phyloP scores from a whole-genome alignment of 2,329 filamentous ascomycete genomes.

The Ambrosiella beaveri region DNA sequence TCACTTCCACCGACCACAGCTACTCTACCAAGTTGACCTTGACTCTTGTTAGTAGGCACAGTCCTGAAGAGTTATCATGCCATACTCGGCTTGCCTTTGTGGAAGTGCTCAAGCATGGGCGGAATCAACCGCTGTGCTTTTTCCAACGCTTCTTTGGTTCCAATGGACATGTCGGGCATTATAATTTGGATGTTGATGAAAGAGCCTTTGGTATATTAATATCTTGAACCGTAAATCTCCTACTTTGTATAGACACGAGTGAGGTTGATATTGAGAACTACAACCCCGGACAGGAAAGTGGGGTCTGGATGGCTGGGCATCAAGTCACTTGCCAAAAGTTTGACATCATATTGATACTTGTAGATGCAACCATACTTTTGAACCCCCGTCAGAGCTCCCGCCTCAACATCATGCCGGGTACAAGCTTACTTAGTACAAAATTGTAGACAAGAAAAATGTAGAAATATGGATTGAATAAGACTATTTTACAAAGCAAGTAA shows the following conservation, averaged over 20 bases:
- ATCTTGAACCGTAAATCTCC: too few species aligned
- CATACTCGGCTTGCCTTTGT: conserved; percentile 53
- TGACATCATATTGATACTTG: too few species aligned
- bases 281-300: too few species aligned
- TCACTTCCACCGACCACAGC: conserved; percentile 89
- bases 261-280: too few species aligned
- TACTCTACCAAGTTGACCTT: conserved; percentile 80
- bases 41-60: neutral
- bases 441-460: neutral
- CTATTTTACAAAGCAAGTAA: conserved; percentile 4
- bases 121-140: conserved; percentile 84
- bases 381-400: too few species aligned
- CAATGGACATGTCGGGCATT: conserved; percentile 38
- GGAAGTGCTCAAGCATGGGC: conserved; percentile 86
- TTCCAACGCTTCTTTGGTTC: conserved; percentile 56
- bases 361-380: too few species aligned
- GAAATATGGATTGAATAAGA: neutral
- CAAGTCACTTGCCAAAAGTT: too few species aligned
- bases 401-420: neutral
- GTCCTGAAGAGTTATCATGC: neutral
- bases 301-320: too few species aligned
- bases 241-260: too few species aligned
- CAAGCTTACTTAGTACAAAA: neutral
- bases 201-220: neutral
- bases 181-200: neutral